Percentiles rank a stretch among this genome's conserved stretches.
Evolutionary conservation across 208 protist species (phyloP).

Genomic region (Naegleria lovaniensis): DNA sequence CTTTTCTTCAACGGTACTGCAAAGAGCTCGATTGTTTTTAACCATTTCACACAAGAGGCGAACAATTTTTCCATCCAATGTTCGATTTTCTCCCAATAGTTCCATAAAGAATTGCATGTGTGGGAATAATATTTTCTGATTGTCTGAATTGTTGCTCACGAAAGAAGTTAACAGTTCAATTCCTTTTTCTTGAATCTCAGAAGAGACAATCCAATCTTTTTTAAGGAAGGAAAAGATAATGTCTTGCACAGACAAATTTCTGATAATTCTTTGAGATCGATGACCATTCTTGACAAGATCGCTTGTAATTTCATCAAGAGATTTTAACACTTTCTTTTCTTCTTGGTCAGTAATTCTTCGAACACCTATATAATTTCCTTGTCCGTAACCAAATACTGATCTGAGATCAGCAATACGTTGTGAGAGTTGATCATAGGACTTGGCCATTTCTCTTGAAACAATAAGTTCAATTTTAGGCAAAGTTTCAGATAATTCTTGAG

Average conservation of each 20-base stretch:
- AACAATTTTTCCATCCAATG: background rate
- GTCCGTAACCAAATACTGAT: background rate
- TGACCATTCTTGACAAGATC: background rate
- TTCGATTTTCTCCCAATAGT: background rate
- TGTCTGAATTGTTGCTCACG: background rate
- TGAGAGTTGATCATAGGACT: background rate
- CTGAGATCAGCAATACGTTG: background rate
- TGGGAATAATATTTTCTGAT: background rate
- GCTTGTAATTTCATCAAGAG: background rate
- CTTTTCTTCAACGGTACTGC: background rate
- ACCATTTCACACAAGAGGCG: background rate
- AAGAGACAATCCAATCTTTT: background rate
- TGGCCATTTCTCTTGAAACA: background rate
- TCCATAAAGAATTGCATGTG: background rate
- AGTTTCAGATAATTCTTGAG: background rate
- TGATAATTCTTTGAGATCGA: background rate
- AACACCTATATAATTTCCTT: background rate
- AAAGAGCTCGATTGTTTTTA: background rate
- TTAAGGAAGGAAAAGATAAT: background rate
- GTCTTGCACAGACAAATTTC: background rate
- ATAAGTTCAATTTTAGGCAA: background rate
- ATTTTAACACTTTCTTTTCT: background rate
- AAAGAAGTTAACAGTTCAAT: background rate
- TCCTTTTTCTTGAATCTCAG: background rate
- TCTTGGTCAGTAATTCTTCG: background rate